phyloP scores from a whole-genome alignment of 2,329 filamentous ascomycete species.

The Leptosphaerulina australis region DNA sequence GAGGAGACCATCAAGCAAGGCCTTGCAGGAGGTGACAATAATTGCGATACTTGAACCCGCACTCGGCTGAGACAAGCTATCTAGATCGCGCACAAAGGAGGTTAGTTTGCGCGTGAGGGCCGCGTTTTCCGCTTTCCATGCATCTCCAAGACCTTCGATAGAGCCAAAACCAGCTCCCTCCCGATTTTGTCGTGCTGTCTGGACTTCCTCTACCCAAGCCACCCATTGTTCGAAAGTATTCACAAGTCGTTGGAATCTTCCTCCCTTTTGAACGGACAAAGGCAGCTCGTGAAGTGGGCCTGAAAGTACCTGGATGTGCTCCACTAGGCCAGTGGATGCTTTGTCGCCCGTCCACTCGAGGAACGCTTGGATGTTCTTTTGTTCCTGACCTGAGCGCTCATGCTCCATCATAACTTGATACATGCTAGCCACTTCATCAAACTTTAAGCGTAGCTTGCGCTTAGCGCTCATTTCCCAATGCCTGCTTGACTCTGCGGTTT shows the following conservation, averaged over 20 bases:
- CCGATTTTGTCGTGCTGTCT: constrained; percentile 25
- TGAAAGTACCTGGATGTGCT: constrained; percentile 46
- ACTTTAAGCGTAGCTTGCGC: constrained; percentile 36
- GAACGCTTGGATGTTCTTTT: constrained; percentile 46
- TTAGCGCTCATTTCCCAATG: constrained; percentile 46
- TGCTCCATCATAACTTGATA: constrained; percentile 44
- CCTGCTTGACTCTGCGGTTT: constrained; percentile 27
- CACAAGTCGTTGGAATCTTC: constrained; percentile 40
- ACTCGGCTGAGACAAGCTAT: constrained; percentile 36
- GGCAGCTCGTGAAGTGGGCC: constrained; percentile 47
- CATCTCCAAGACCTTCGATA: constrained; percentile 40
- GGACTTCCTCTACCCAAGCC: constrained; percentile 36
- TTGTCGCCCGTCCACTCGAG: constrained; percentile 42
- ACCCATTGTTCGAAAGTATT: constrained; percentile 44
- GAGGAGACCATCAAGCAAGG: constrained; percentile 39
- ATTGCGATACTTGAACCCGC: constrained; percentile 43
- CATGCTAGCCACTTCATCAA: constrained; percentile 47
- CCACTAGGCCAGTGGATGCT: constrained; percentile 36
- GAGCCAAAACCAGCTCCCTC: constrained; percentile 21
- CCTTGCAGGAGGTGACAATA: constrained; percentile 39
- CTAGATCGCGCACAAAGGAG: constrained; percentile 39
- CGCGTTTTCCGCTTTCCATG: constrained; percentile 44
- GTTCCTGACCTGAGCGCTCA: constrained; percentile 46
- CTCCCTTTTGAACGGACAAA: constrained; percentile 40
- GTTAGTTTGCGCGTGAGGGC: constrained; percentile 45